These are phyloP conservation scores for Colletotrichum noveboracense DNA, from an alignment of 2,329 filamentous ascomycete species.

Conservation along the genomic window DNA sequence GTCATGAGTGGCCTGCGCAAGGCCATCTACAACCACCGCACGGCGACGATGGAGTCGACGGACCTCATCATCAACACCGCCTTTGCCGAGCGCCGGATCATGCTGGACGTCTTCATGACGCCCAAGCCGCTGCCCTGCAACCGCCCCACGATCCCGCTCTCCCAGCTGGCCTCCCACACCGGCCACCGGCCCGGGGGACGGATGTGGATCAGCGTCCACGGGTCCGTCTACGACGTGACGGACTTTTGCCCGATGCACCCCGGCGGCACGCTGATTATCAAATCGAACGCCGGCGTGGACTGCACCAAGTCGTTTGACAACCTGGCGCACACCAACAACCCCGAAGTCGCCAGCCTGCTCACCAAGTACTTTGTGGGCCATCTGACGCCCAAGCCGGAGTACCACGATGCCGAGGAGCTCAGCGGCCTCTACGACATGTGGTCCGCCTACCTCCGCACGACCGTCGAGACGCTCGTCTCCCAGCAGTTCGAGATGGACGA, in stretches of 20 bases:
- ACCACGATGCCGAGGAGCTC: constrained; percentile 42
- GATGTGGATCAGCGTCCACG: constrained; percentile 59
- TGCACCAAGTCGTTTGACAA: constrained; percentile 58
- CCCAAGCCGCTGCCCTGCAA: constrained; percentile 57
- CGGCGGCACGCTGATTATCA: constrained; percentile 57
- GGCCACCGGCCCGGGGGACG: constrained; percentile 51
- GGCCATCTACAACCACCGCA: constrained; percentile 59
- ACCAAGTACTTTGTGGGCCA: constrained; percentile 61
- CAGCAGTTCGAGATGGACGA: constrained; percentile 60
- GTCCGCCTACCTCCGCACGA: constrained; percentile 52
- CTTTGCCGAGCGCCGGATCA: constrained; percentile 60
- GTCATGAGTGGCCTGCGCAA: constrained; percentile 61
- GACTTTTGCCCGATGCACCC: constrained; percentile 60
- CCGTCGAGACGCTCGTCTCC: constrained; percentile 56
- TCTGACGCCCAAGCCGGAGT: constrained; percentile 54
- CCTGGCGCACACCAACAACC: constrained; percentile 59
- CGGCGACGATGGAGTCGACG: constrained; percentile 53
- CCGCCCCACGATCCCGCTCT: constrained; percentile 53
- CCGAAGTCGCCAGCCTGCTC: constrained; percentile 56
- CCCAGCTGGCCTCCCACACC: constrained; percentile 54
- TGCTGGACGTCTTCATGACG: constrained; percentile 63
- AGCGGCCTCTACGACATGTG: constrained; percentile 53
- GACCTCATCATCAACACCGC: constrained; percentile 56
- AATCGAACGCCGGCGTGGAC: constrained; percentile 59
- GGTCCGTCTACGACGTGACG: constrained; percentile 58